A percentile compares a stretch with the other conserved stretches of the same genome.
phyloP scores from a whole-genome alignment of 495 filamentous ascomycete species.

The Tuber melanosporum region DNA sequence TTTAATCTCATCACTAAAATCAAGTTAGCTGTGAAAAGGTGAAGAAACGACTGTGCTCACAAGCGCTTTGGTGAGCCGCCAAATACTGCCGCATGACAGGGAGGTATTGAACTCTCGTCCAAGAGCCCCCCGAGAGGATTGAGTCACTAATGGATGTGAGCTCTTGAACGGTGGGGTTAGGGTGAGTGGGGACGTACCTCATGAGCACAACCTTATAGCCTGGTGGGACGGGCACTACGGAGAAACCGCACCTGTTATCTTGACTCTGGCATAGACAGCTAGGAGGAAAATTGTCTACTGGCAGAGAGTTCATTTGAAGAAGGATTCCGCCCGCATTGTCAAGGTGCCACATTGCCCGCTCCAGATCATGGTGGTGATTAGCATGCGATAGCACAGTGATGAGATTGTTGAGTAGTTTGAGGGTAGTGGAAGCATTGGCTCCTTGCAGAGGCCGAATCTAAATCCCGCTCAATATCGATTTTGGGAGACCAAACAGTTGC shows the following conservation, averaged over 20 bases:
- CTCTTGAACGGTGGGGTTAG: neutral
- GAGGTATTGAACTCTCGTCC: neutral
- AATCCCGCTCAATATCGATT: neutral
- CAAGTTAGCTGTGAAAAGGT: neutral
- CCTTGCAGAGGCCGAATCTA: neutral
- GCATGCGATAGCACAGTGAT: neutral
- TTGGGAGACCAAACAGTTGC: neutral
- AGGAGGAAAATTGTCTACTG: neutral
- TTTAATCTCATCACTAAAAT: neutral
- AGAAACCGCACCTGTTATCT: conserved; percentile 1
- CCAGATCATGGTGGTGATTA: neutral
- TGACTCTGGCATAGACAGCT: neutral
- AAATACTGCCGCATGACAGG: neutral
- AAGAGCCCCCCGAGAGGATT: neutral
- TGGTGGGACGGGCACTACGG: conserved; percentile 14
- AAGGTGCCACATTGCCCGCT: conserved; percentile 24
- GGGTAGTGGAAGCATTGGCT: neutral
- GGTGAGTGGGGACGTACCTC: conserved; percentile 13
- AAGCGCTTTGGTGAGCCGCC: neutral
- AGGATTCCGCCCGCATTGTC: conserved; percentile 27
- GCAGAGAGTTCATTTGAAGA: neutral
- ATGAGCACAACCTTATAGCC: conserved; percentile 19
- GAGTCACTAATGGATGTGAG: neutral
- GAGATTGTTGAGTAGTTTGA: neutral
- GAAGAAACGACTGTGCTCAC: neutral